These are phyloP conservation scores for Rutstroemia sp. DNA, from an alignment of 2,329 filamentous ascomycete species.

Conservation along the genomic window DNA sequence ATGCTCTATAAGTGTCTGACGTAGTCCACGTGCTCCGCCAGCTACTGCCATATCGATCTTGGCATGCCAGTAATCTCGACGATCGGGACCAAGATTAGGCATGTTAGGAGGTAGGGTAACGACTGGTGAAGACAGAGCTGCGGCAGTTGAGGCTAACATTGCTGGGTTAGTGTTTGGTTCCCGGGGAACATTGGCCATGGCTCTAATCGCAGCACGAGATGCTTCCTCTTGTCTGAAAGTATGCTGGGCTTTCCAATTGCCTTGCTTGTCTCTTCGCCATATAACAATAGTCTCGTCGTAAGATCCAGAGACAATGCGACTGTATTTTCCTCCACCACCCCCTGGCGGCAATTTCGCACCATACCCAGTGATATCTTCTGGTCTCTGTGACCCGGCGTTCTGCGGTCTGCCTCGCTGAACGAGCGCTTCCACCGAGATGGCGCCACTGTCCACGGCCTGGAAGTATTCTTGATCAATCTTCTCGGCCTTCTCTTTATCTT, in stretches of 20 bases:
- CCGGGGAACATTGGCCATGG: not conserved
- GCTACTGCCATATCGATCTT: conserved; percentile 48
- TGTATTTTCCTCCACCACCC: conserved; percentile 81
- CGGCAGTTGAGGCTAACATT: not conserved
- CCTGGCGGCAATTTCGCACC: conserved; percentile 86
- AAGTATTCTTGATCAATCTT: conserved; percentile 69
- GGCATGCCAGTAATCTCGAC: conserved; percentile 36
- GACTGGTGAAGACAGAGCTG: not conserved
- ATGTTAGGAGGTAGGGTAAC: not conserved
- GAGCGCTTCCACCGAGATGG: conserved; percentile 27
- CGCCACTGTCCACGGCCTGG: conserved; percentile 46
- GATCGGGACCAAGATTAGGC: conserved; percentile 28
- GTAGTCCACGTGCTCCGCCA: conserved; percentile 40
- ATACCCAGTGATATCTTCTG: conserved; percentile 68
- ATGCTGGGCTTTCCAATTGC: conserved; percentile 75
- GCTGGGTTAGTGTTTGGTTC: not conserved
- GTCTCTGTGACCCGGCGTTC: conserved; percentile 62
- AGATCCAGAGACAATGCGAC: conserved; percentile 91
- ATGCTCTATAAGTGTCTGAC: conserved; percentile 18
- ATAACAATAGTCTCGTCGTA: conserved; percentile 96
- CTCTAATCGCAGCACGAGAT: conserved; percentile 38
- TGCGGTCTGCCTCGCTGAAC: conserved; percentile 32
- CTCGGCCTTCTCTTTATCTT: conserved; percentile 66
- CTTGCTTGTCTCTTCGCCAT: conserved; percentile 81
- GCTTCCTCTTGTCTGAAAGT: conserved; percentile 69